phyloP scores from a whole-genome alignment of 176 grass and related monocot species.

The Typha latifolia region DNA sequence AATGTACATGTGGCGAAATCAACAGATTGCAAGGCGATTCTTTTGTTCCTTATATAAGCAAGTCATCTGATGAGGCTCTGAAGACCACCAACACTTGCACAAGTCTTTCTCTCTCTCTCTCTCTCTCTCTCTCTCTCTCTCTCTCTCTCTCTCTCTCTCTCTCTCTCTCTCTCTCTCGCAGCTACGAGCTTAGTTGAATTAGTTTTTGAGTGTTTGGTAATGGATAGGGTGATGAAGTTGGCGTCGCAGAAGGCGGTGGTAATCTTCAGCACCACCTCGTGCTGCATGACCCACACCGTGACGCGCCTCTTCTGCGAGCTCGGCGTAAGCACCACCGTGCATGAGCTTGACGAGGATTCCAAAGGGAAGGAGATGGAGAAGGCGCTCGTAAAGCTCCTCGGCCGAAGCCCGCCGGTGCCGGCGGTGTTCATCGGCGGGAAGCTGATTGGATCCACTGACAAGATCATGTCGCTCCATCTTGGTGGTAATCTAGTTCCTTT shows the following conservation, averaged over 20 bases:
- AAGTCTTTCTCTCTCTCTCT: background rate
- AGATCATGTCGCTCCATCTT: conserved; percentile 45
- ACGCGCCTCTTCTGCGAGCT: conserved; percentile 37
- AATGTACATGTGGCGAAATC: background rate
- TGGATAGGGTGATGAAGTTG: conserved; percentile 55
- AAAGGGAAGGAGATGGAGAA: conserved; percentile 30
- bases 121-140: background rate
- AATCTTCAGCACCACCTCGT: conserved; percentile 72
- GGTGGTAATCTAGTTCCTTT: conserved; percentile 38
- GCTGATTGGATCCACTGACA: conserved; percentile 36
- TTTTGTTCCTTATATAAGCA: conserved; percentile 33
- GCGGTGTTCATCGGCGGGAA: conserved; percentile 50
- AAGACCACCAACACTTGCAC: background rate
- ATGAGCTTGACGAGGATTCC: conserved; percentile 44
- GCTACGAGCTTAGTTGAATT: background rate
- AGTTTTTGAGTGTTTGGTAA: background rate
- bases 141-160: background rate
- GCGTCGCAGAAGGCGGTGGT: conserved; percentile 62
- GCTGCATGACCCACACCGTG: conserved; percentile 79
- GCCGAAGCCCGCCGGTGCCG: conserved; percentile 22
- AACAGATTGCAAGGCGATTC: background rate
- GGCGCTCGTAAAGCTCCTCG: conserved; percentile 24
- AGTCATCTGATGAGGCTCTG: conserved; percentile 7
- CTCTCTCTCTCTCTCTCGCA: background rate
- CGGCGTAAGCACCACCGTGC: conserved; percentile 31